Conservation (phyloP, 305 asterid genomes). For the Solanum hybrid region DNA sequence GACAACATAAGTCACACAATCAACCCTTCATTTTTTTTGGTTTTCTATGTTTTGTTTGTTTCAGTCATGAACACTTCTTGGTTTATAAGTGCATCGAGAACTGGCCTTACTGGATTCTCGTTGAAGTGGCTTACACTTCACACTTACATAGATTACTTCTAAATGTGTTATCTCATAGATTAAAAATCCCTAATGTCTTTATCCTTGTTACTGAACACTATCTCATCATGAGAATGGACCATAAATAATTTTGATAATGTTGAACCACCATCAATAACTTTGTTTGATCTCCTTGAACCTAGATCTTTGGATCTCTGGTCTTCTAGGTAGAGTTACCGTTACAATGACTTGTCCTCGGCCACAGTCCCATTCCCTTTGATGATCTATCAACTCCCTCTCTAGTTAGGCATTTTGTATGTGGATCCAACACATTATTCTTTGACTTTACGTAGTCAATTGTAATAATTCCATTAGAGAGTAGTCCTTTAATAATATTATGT, state of each 20-base stretch:
- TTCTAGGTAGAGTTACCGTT: background rate
- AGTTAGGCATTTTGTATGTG: background rate
- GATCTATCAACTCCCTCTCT: background rate
- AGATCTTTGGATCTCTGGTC: background rate
- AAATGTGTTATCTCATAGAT: background rate
- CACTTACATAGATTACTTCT: background rate
- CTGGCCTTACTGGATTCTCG: background rate
- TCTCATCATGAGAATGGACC: background rate
- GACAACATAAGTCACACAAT: background rate
- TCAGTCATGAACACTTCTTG: background rate
- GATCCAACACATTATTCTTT: background rate
- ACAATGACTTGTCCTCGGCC: background rate
- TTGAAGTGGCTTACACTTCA: background rate
- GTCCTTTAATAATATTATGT: background rate
- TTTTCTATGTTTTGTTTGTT: background rate
- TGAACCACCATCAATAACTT: background rate
- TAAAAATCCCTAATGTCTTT: background rate
- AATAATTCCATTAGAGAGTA: background rate
- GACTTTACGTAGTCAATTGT: background rate
- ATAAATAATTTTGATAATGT: background rate
- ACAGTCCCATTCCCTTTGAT: background rate
- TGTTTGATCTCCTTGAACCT: background rate
- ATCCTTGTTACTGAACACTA: background rate
- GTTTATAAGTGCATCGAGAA: background rate
- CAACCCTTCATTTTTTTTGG: background rate